phyloP scores from a whole-genome alignment of 1,284 basidiomycete species.

The Porodaedalea pini region DNA sequence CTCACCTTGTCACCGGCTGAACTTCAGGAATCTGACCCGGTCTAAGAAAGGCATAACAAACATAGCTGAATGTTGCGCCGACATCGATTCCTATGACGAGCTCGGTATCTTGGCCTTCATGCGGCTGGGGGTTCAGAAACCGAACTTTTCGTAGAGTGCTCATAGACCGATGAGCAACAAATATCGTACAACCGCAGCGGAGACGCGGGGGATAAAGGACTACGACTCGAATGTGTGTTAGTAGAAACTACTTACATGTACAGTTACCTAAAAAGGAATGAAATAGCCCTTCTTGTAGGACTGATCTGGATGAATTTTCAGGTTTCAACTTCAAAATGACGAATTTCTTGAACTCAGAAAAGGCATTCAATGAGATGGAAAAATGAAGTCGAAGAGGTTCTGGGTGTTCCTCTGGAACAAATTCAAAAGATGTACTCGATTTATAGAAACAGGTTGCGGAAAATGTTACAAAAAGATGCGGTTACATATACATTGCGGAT shows the following conservation, averaged over 20 bases:
- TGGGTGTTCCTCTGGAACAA: neutral
- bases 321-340: conserved; percentile 43
- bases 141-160: neutral
- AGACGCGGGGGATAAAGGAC: too few relatives aligned
- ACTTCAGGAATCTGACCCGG: neutral
- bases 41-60: conserved; percentile 5
- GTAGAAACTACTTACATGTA: too few relatives aligned
- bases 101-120: neutral
- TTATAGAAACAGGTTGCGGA: too few relatives aligned
- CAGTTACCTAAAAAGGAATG: too few relatives aligned
- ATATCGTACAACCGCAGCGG: too few relatives aligned
- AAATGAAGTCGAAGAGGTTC: conserved; percentile 29
- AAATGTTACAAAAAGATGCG: too few relatives aligned
- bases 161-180: too few relatives aligned
- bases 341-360: conserved; percentile 38
- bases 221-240: too few relatives aligned
- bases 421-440: too few relatives aligned
- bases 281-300: too few relatives aligned
- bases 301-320: conserved; percentile 23
- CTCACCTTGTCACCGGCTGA: conserved; percentile 4
- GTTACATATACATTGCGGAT: too few relatives aligned
- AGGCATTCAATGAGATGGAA: conserved; percentile 44
- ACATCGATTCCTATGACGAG: conserved; percentile 15
- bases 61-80: conserved; percentile 11
- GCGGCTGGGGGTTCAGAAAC: neutral